These are phyloP conservation scores for Lachancea kluyveri DNA, from an alignment of 805 yeast genomes.

Conservation along the genomic window DNA sequence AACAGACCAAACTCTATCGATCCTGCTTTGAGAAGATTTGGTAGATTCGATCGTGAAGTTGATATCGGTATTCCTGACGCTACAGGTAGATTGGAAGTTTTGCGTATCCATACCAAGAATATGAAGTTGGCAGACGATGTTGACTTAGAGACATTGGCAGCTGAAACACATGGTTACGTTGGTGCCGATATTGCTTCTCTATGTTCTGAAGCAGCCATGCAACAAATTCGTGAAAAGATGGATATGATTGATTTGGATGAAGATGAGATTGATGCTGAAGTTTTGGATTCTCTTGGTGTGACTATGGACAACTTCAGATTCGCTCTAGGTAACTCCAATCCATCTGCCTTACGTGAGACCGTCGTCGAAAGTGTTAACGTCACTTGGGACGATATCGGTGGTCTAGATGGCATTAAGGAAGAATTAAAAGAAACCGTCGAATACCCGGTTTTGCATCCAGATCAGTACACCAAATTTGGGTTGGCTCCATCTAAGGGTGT, in stretches of 20 bases:
- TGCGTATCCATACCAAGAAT: constrained; percentile 96
- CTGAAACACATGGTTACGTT: constrained; percentile 98
- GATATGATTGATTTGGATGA: constrained; percentile 93
- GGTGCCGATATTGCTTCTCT: constrained; percentile 98
- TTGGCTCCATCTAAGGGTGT: constrained; percentile 98
- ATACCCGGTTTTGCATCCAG: constrained; percentile 98
- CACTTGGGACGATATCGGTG: constrained; percentile 99
- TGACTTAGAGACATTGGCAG: constrained; percentile 89
- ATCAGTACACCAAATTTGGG: constrained; percentile 96
- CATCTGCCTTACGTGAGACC: constrained; percentile 98
- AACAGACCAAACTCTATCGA: constrained; percentile 71
- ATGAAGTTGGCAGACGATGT: constrained; percentile 96
- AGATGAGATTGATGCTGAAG: constrained; percentile 96
- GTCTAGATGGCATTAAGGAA: constrained; percentile 89
- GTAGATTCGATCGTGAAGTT: constrained; percentile 84
- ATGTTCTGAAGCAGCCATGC: constrained; percentile 99
- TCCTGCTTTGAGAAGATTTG: constrained; percentile 81
- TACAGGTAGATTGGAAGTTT: constrained; percentile 93
- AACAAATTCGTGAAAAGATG: constrained; percentile 99
- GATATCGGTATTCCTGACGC: constrained; percentile 97
- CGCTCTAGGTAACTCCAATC: constrained; percentile 96
- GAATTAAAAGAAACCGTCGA: constrained; percentile 98
- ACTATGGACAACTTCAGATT: constrained; percentile 98
- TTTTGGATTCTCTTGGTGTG: constrained; percentile 91
- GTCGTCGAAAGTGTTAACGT: constrained; percentile 98